Base-by-base conservation (phyloP, 1,139 yeast species). In the Wickerhamomyces sp. region DNA sequence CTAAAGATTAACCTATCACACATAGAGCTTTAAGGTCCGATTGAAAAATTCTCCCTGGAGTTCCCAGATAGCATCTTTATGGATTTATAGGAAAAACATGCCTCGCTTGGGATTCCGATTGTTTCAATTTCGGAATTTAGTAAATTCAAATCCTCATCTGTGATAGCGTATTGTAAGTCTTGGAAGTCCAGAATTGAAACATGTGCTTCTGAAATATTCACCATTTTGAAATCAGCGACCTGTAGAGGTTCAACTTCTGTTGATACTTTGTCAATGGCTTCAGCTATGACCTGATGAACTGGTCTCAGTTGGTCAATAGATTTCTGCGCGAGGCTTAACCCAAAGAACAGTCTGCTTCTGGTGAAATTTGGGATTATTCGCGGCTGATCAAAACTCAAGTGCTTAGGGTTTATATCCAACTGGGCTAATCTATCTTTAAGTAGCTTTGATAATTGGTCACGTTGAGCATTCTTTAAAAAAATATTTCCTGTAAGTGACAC, bases 401-500 rank as follows among this genome's bases (percentile, higher is more conserved):
- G 7, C 10, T 28, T 8, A 46, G 13, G 15, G 16, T 11, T 8
- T 24, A 20, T 9, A 28, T 9, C 4, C 12, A 23, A 25, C 12
- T 25, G 14, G 4, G 23, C 12, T 11, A 37, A 24, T 16, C 17
- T 26, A 3, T 11, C 2, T 11, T 17, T 26, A 13, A 42, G 17
- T 16, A 23, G 22, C 5, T 9, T 8, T 11, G 33, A 33, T 12
- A 42, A 36, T 1, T 5, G 5, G 1, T 17, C 23, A 24, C 39
- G 46, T n/a, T 27, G 16, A 3, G 23, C 31, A n/a, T 33, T 31
- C 4, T 37, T 28, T 3, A 47, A 23, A 13, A 24, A 38, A 5
- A 40, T 35, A 26, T 46, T 46, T 5, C 35, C 42, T 2, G 44
- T 40, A 9, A 49, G 24, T 13, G 53, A 49, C 2, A 47, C 32